phyloP scores from a whole-genome alignment of 1,284 basidiomycete species.

The Wolfiporia cocos region DNA sequence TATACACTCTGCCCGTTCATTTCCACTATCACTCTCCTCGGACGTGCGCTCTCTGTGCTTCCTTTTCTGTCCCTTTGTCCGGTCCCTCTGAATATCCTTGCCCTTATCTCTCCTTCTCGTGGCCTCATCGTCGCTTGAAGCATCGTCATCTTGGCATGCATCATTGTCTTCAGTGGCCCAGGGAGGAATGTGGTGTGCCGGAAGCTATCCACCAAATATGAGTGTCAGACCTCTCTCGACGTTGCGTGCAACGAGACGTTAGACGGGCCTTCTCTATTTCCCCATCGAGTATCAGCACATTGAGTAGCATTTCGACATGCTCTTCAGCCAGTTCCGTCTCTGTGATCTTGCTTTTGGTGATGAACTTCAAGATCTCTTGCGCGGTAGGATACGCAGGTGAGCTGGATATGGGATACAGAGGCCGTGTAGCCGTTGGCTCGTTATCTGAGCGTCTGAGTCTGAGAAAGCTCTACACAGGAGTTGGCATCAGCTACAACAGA shows the following conservation, averaged over 20 bases:
- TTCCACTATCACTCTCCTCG: too few species aligned
- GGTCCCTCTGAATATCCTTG: neutral
- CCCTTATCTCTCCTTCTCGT: neutral
- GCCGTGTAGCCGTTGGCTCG: conserved; percentile 22
- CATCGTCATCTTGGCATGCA: neutral
- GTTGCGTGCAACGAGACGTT: neutral
- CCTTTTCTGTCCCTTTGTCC: neutral
- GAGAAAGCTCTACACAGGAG: too few species aligned
- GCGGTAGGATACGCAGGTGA: conserved; percentile 71
- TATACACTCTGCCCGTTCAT: too few species aligned
- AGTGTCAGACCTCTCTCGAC: neutral
- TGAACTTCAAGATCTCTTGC: conserved; percentile 35
- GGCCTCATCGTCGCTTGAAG: neutral
- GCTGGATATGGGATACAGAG: conserved; percentile 66
- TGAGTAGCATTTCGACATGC: conserved; percentile 80
- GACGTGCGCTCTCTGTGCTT: neutral
- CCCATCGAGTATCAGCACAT: conserved; percentile 81
- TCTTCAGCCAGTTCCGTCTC: conserved; percentile 77
- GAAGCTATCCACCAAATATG: neutral
- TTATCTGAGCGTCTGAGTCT: conserved; percentile 28
- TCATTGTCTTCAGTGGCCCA: neutral
- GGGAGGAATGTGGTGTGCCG: neutral
- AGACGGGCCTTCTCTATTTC: conserved; percentile 64
- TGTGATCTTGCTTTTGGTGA: conserved; percentile 69
- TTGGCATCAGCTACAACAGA: too few species aligned